Evolutionary conservation across 805 yeast species (phyloP), one percentile per base, ranked within the genome.

Genomic region (Ogataea haglerorum): DNA sequence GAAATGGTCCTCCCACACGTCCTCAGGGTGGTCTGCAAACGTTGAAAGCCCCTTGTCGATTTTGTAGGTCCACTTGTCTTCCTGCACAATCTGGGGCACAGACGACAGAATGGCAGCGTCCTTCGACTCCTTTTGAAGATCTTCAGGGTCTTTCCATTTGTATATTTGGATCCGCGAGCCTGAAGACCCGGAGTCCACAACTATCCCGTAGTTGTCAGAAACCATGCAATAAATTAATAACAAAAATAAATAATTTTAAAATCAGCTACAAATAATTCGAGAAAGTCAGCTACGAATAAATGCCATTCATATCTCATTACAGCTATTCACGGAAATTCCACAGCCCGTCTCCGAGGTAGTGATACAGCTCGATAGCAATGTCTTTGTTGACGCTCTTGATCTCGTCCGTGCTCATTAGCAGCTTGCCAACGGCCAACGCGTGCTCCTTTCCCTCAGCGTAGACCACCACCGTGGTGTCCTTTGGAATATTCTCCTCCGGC

Each of bases 111-210:
- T 49, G 3, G 53, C 41, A 0, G 61, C 57, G 21, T 71, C 69
- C 3, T 60, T 39, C 1, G 64, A 46, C 21, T 54, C 52, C 14
- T 56, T 58, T 21, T 60, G 68, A 15, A 58, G 41, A 30, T 58
- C 58, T 2, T 34, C 36, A 1, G 80, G 69, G 51, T 80, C 80
- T 10, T 73, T 73, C 96, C 96, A 91, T 45, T 74, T 70, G 59
- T 86, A 91, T 9, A 91, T 76, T 60, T 87, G 90, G 12, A 85
- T 72, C 38, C 99, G 69, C 4, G 97, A 88, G 1, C 99, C 99
- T 0, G 95, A 85, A 1, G 97, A 89, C 1, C 99, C 99, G 0
- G 97, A 88, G 62, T 91, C 99, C 3, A 91, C 75, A 12, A 91
- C 95, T 22, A 93, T 82, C 19, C 96, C 97, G 67, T 86, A 90